These are phyloP conservation scores for Laburnicola sp. DNA, from an alignment of 2,329 filamentous ascomycete species.

Conservation along the genomic window DNA sequence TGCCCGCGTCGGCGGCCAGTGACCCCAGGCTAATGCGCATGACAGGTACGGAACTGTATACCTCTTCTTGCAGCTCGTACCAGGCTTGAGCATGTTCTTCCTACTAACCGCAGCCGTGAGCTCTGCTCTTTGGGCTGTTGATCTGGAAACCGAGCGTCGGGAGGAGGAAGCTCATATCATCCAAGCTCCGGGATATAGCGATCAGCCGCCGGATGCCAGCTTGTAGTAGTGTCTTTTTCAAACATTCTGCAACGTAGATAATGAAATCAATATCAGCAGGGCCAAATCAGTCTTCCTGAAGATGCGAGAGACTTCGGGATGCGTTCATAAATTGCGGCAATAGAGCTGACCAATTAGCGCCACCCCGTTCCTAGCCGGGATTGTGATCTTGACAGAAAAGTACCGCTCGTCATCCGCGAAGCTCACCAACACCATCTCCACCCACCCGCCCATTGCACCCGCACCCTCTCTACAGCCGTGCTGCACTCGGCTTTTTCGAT, in stretches of 20 bases:
- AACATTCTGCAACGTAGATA: not conserved
- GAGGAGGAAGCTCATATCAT: slow-evolving; percentile 25
- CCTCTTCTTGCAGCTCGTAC: slow-evolving; percentile 82
- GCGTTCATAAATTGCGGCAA: not conserved
- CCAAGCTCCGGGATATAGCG: slow-evolving; percentile 31
- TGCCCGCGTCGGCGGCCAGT: not conserved
- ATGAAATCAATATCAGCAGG: slow-evolving; percentile 9
- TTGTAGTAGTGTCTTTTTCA: slow-evolving; percentile 15
- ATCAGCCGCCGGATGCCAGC: slow-evolving; percentile 29
- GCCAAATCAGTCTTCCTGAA: slow-evolving; percentile 1
- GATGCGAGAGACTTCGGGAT: not conserved
- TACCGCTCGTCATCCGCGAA: slow-evolving; percentile 21
- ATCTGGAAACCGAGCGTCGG: slow-evolving; percentile 61
- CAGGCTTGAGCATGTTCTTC: slow-evolving; percentile 91
- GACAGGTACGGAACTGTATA: slow-evolving; percentile 78
- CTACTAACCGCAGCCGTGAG: slow-evolving; percentile 84
- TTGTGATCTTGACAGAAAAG: slow-evolving; percentile 11
- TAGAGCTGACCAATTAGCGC: slow-evolving; percentile 19
- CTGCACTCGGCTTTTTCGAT: slow-evolving; percentile 35
- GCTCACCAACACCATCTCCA: slow-evolving; percentile 43
- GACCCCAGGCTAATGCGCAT: slow-evolving; percentile 13
- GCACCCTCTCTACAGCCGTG: slow-evolving; percentile 34
- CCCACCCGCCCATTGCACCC: slow-evolving; percentile 44
- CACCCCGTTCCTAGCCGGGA: slow-evolving; percentile 28
- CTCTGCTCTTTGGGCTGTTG: slow-evolving; percentile 81